Evolutionary conservation across 441 rosid genomes (phyloP).

Genomic region (Viola pubescens): DNA sequence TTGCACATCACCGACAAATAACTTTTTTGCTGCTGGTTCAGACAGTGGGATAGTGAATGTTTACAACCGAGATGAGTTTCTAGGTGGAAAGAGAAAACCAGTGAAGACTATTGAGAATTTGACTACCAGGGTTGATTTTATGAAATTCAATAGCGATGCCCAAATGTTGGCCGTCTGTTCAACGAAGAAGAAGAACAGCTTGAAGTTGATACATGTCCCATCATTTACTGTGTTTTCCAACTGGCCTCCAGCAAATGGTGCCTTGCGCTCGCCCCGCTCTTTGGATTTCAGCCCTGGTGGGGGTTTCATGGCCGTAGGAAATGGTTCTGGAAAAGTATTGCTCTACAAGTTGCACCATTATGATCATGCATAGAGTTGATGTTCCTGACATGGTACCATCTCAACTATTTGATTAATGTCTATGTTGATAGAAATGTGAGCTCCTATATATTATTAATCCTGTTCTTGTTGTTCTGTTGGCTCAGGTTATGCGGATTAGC

Average conservation of each 20-base stretch:
- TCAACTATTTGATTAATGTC: background rate
- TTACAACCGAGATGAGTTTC: slow-evolving; percentile 62
- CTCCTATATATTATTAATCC: background rate
- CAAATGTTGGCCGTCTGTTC: slow-evolving; percentile 85
- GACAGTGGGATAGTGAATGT: slow-evolving; percentile 79
- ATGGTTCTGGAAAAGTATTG: slow-evolving; percentile 76
- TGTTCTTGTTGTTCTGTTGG: background rate
- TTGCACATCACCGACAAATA: slow-evolving; percentile 49
- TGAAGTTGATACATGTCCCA: slow-evolving; percentile 68
- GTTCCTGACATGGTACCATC: background rate
- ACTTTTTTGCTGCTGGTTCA: slow-evolving; percentile 74
- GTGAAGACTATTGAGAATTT: slow-evolving; percentile 73
- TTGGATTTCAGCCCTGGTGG: slow-evolving; percentile 89
- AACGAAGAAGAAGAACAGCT: slow-evolving; percentile 58
- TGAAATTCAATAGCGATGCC: slow-evolving; percentile 74
- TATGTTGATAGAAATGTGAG: background rate
- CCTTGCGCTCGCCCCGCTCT: slow-evolving; percentile 54
- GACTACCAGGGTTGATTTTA: slow-evolving; percentile 62
- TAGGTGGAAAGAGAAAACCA: slow-evolving; percentile 83
- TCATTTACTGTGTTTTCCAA: slow-evolving; percentile 71
- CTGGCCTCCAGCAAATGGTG: slow-evolving; percentile 63
- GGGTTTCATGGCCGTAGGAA: slow-evolving; percentile 86
- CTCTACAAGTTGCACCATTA: slow-evolving; percentile 80
- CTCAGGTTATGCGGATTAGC: background rate
- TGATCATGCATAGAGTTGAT: slow-evolving; percentile 40